Evolutionary conservation across 768 basidiomycete species (phyloP), one percentile per base, ranked within the genome.

Genomic region (Kwoniella sp.): DNA sequence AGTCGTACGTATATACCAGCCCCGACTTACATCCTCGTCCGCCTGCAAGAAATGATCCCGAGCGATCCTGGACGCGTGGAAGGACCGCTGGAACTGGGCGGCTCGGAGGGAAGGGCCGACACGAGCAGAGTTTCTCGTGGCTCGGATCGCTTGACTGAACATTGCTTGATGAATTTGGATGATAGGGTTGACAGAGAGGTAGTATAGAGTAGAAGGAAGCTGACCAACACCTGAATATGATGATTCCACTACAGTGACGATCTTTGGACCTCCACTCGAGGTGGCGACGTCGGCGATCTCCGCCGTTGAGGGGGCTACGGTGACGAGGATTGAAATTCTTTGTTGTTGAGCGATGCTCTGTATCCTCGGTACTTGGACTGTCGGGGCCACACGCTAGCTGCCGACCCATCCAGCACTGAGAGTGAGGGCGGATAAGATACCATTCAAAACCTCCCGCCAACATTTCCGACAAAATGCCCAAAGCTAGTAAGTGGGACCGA

Each of bases 381-480:
- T n/a, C n/a, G n/a, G n/a, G n/a, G n/a, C n/a, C n/a, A n/a, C n/a
- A n/a, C n/a, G n/a, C n/a, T n/a, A n/a, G n/a, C n/a, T n/a, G n/a
- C n/a, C n/a, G n/a, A n/a, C n/a, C n/a, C n/a, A n/a, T n/a, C n/a
- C n/a, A n/a, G n/a, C n/a, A n/a, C n/a, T n/a, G n/a, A n/a, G n/a
- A n/a, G n/a, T n/a, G n/a, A n/a, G n/a, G n/a, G n/a, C n/a, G n/a
- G n/a, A n/a, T n/a, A n/a, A n/a, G n/a, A n/a, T n/a, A n/a, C n/a
- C n/a, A n/a, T n/a, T n/a, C n/a, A n/a, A n/a, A n/a, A n/a, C n/a
- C n/a, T n/a, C n/a, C n/a, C n/a, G n/a, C n/a, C n/a, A n/a, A n/a
- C n/a, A n/a, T n/a, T n/a, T n/a, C n/a, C n/a, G n/a, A n/a, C 44
- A 57, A 46, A 14, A 68, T 69, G 67, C 67, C 67, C 9, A 65